A percentile compares a stretch with the other conserved stretches of the same genome.
Evolutionary conservation across 257 asterid genomes (phyloP).

Genomic region (Galeopsis tetrahit): DNA sequence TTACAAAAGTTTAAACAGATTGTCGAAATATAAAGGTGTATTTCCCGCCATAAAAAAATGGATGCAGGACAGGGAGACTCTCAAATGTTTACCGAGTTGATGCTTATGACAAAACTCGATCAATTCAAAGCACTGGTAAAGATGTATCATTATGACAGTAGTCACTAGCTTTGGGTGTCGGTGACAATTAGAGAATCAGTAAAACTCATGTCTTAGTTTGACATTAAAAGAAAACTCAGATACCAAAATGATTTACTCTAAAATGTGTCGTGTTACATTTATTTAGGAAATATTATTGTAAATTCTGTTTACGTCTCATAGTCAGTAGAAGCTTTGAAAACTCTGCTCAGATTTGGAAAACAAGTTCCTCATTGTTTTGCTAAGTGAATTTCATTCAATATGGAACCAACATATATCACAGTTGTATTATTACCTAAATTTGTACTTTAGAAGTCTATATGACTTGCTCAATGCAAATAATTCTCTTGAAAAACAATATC

Average conservation of each 20-base stretch:
- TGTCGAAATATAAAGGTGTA: not conserved
- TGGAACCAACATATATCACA: not conserved
- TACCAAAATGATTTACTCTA: not conserved
- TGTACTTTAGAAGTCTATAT: not conserved
- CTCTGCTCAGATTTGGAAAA: too few relatives aligned
- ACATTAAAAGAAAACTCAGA: not conserved
- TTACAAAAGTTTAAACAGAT: not conserved
- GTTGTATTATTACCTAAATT: not conserved
- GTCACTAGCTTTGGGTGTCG: not conserved
- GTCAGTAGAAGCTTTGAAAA: too few relatives aligned
- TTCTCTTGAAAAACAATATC: not conserved
- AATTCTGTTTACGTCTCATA: too few relatives aligned
- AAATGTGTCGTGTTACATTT: too few relatives aligned
- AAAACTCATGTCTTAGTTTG: not conserved
- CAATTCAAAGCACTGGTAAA: not conserved
- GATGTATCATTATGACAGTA: not conserved
- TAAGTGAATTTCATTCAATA: not conserved
- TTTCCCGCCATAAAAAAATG: not conserved
- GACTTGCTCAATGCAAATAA: constrained; percentile 6
- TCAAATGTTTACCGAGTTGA: constrained; percentile 14
- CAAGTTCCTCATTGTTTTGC: not conserved
- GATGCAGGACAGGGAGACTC: not conserved
- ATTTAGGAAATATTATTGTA: too few relatives aligned
- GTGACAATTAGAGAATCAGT: constrained; percentile 2
- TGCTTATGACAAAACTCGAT: not conserved